Base-by-base conservation (phyloP, 805 yeast species). In the Kluyveromyces siamensis region DNA sequence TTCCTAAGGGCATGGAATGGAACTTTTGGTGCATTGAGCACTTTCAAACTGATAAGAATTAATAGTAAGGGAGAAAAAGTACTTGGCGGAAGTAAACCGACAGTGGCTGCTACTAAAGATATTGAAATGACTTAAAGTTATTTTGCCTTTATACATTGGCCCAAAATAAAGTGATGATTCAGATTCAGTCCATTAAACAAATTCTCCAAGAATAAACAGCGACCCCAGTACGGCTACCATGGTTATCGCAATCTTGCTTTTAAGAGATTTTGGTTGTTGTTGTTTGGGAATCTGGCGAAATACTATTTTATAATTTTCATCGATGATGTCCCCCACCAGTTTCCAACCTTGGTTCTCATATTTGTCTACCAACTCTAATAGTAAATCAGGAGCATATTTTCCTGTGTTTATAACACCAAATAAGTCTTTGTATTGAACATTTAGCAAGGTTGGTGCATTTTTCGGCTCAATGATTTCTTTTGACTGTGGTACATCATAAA, bases 1-100 rank as follows among this genome's bases (percentile, higher is more conserved):
- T 68, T 72, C 36, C 67, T 91, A 54, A 74, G 82, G 59, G 65
- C 68, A 6, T 91, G 97, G 97, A 84, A 85, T 57, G 90, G 93
- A 27, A 80, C 86, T 10, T 71, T 78, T 57, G 96, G 96, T 42
- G 88, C 93, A 17, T 67, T 83, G 46, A 81, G 83, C 39, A 73
- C 77, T 17, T 71, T 88, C 59, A 80, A 78, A 52, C 74, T 78
- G 52, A 65, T 74, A 8, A 60, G 70, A 54, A 52, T 66, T 8
- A 58, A 56, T 44, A 50, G 44, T 8, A 50, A 62, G 6, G 63
- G 64, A 38, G 55, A 61, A 30, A 57, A 54, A 41, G 63, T 61
- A 14, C 36, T 55, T 33, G 59, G 64, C 40, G 60, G 56, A 8
- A 52, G 46, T 38, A 43, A 49, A 48, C 38, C 48, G 37, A 25